Evolutionary conservation across 805 yeast genomes (phyloP), one percentile per base, ranked within the genome.

Genomic region (Debaryomyces hansenii): DNA sequence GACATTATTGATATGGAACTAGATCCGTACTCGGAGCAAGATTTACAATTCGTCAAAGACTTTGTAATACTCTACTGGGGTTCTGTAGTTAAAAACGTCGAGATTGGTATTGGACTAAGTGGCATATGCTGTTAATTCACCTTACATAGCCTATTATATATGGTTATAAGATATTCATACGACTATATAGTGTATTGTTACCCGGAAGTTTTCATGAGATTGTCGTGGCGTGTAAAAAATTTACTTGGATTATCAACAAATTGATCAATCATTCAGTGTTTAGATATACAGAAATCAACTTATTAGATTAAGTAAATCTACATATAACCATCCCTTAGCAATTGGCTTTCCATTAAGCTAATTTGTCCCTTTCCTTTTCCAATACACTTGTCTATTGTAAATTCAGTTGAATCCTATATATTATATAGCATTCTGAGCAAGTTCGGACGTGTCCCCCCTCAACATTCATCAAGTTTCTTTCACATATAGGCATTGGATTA

Each of bases 1-100:
- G 77, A 72, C 50, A 52, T 72, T 32, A 55, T 59, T 10, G 75
- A 70, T 37, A 64, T 72, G 70, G 78, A 69, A 51, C 57, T 72
- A 42, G 77, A 72, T 52, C 75, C 75, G 10, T 70, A 71, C 51
- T 63, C 68, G n/a, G 58, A 57, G 32, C 63, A 60, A 37, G 77
- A 72, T 51, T 46, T 65, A 36, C 61, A 59, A 8, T 72, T 72
- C 53, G 63, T 70, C 37, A 58, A 60, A 41, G 66, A 63, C 28
- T 67, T 72, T 56, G 66, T 69, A 5, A 44, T 59, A 41, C 42
- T 57, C 20, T 70, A 72, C 55, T 69, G 72, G 72, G 64, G 60
- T 12, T 42, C 50, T 24, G 46, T 47, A 20, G 59, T 63, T 3
- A 65, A 59, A 8, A 53, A 50, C 14, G 73, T 69, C 8, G 68